Evolutionary conservation across 2,329 filamentous ascomycete genomes (phyloP).

Genomic region (Paecilomyces dactylethromorphus): DNA sequence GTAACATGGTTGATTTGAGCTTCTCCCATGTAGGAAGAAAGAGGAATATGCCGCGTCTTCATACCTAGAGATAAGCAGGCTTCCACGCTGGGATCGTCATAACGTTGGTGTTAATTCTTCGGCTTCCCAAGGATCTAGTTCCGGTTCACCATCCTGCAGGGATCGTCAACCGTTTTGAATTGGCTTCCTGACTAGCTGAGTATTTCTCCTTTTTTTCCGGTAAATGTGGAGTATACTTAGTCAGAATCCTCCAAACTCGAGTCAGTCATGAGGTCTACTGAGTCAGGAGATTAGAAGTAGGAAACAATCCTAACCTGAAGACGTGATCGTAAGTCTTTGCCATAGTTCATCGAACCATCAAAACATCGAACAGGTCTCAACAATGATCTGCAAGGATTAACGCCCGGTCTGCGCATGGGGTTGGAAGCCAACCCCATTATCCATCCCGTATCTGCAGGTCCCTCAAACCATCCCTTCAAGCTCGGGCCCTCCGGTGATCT

Average conservation of each 20-base stretch:
- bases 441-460: neutral
- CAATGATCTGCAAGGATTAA: neutral
- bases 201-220: neutral
- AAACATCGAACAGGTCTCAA: neutral
- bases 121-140: neutral
- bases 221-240: neutral
- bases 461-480: neutral
- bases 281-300: neutral
- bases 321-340: neutral
- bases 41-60: neutral
- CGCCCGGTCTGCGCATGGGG: neutral
- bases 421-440: neutral
- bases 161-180: neutral
- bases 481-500: neutral
- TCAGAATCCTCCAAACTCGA: neutral
- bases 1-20: neutral
- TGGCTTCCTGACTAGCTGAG: neutral
- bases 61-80: neutral
- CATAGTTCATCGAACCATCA: neutral
- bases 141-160: neutral
- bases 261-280: neutral
- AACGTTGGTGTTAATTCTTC: neutral
- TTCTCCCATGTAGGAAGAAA: neutral
- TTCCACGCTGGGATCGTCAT: neutral
- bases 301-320: neutral